A percentile compares a stretch with the other conserved stretches of the same genome.
These are phyloP conservation scores for Colletotrichum viniferum DNA, from an alignment of 2,329 filamentous ascomycete genomes.

Conservation along the genomic window DNA sequence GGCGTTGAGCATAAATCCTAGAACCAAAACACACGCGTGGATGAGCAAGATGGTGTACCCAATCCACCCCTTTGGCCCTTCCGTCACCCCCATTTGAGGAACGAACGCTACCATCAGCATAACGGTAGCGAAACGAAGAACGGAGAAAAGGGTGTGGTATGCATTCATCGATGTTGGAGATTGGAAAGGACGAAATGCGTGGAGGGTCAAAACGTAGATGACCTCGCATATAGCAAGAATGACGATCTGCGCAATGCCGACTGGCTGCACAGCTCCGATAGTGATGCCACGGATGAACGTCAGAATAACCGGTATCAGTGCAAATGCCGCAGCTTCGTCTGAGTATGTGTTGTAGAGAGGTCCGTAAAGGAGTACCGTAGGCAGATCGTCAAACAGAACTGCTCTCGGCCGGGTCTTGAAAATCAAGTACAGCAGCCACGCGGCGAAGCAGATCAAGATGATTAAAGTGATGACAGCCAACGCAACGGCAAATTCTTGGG, in stretches of 20 bases:
- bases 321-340: conserved; percentile 89
- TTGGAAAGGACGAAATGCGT: conserved; percentile 90
- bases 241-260: conserved; percentile 91
- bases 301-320: conserved; percentile 82
- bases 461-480: conserved; percentile 78
- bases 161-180: conserved; percentile 96
- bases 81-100: conserved; percentile 77
- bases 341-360: conserved; percentile 98
- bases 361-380: conserved; percentile 87
- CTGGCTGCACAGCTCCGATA: conserved; percentile 90
- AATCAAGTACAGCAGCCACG: conserved; percentile 83
- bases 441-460: conserved; percentile 73
- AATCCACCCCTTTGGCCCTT: conserved; percentile 89
- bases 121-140: conserved; percentile 76
- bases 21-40: conserved; percentile 82
- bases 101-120: conserved; percentile 84
- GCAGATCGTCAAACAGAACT: conserved; percentile 90
- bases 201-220: conserved; percentile 82
- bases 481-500: conserved; percentile 73
- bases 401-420: conserved; percentile 81
- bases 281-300: conserved; percentile 87
- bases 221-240: conserved; percentile 94
- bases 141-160: conserved; percentile 86
- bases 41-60: conserved; percentile 89
- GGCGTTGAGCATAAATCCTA: conserved; percentile 93